A percentile compares a stretch with the other conserved stretches of the same genome.
Conservation (phyloP, 2,329 filamentous ascomycete species). For the Aspergillus caelatus region DNA sequence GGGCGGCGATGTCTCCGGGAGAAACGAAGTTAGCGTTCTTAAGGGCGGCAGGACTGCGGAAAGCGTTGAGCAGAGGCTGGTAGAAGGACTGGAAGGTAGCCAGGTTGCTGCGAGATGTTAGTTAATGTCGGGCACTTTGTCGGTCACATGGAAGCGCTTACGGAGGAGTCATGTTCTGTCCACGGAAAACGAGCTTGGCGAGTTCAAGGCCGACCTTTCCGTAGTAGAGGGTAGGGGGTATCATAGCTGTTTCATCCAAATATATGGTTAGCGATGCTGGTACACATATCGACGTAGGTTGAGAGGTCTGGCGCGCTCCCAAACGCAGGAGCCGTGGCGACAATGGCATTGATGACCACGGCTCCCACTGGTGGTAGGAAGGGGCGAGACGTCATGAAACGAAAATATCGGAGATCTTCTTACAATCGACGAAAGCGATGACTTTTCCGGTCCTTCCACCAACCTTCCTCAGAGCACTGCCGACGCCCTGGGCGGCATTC, state of each 20-base stretch:
- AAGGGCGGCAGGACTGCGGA: constrained; percentile 70
- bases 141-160: constrained; percentile 58
- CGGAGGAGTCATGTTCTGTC: constrained; percentile 93
- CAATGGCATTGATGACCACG: neutral
- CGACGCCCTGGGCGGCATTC: constrained; percentile 69
- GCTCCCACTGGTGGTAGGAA: neutral
- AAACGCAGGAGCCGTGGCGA: neutral
- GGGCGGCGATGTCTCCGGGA: constrained; percentile 57
- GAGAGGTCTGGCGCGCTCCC: neutral
- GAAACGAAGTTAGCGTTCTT: constrained; percentile 58
- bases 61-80: constrained; percentile 70
- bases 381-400: neutral
- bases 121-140: constrained; percentile 12
- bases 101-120: constrained; percentile 61
- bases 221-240: constrained; percentile 90
- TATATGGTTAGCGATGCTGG: constrained; percentile 26
- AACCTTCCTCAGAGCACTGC: constrained; percentile 70
- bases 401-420: constrained; percentile 40
- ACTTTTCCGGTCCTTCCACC: constrained; percentile 81
- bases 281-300: constrained; percentile 4
- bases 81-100: constrained; percentile 86
- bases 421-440: constrained; percentile 84
- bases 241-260: constrained; percentile 64
- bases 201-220: constrained; percentile 85
- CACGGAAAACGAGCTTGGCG: constrained; percentile 80